Evolutionary conservation across 441 rosid genomes (phyloP).

Genomic region (Populus trichocarpa): DNA sequence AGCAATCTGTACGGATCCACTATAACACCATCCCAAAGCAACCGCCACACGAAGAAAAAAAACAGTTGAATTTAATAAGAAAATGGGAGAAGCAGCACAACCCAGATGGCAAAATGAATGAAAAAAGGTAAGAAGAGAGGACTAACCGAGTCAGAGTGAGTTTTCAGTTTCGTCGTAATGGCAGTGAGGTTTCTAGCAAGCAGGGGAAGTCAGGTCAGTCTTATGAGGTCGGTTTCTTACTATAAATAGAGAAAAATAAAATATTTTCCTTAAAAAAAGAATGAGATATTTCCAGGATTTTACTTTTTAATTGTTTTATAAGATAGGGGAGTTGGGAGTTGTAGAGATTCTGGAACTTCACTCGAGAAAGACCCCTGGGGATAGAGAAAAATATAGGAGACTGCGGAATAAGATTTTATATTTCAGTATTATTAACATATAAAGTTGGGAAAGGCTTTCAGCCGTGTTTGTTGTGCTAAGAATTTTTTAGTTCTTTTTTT

Average conservation of each 20-base stretch:
- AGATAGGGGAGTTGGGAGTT: not conserved
- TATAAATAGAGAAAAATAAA: not conserved
- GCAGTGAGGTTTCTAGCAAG: constrained; percentile 11
- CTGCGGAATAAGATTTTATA: no score
- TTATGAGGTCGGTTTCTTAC: not conserved
- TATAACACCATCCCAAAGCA: constrained; percentile 16
- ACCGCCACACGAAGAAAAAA: constrained; percentile 18
- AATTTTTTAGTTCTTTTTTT: no score
- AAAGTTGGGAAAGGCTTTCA: no score
- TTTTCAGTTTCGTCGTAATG: not conserved
- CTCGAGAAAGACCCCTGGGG: not conserved
- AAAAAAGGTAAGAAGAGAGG: constrained; percentile 20
- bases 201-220: not conserved
- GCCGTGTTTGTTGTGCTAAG: no score
- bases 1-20: constrained; percentile 21
- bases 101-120: constrained; percentile 28
- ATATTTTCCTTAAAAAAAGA: not conserved
- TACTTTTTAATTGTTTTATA: not conserved
- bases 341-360: not conserved
- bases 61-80: constrained; percentile 15
- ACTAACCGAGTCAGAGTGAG: constrained; percentile 28
- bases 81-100: constrained; percentile 24
- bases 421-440: no score
- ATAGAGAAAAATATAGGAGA: no score
- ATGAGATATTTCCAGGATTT: not conserved